Evolutionary conservation across 2,329 filamentous ascomycete genomes (phyloP).

Genomic region (Thelonectria blattea): DNA sequence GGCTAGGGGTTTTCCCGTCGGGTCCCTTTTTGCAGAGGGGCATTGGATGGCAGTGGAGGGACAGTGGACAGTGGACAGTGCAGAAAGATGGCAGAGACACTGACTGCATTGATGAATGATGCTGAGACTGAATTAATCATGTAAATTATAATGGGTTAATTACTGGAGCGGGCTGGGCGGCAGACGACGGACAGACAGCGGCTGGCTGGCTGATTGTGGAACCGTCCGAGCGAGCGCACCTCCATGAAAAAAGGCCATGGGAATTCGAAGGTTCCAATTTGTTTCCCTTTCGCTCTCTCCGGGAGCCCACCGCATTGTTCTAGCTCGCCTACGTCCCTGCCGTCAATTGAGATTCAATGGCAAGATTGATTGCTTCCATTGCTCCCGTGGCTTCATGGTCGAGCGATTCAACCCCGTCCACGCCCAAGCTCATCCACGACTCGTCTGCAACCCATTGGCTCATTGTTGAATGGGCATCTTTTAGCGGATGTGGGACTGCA

Average conservation of each 20-base stretch:
- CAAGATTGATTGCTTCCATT: neutral
- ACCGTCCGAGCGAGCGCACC: neutral
- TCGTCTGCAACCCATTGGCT: neutral
- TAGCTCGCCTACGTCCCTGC: constrained; percentile 15
- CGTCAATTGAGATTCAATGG: neutral
- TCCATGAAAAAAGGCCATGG: constrained; percentile 4
- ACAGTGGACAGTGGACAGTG: constrained; percentile 1
- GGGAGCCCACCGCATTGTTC: constrained; percentile 13
- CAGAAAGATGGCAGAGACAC: neutral
- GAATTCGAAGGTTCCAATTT: neutral
- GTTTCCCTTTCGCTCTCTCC: constrained; percentile 18
- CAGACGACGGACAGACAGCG: neutral
- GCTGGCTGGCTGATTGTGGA: constrained; percentile 6
- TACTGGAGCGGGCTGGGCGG: constrained; percentile 15
- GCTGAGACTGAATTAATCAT: neutral
- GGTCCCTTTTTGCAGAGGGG: neutral
- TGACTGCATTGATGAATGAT: constrained; percentile 2
- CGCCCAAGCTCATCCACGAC: neutral
- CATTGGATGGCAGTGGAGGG: no score
- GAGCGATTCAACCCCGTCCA: neutral
- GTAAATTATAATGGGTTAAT: neutral
- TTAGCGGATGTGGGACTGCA: constrained; percentile 15
- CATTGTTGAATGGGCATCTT: constrained; percentile 5
- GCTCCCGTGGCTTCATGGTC: neutral
- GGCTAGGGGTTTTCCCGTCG: constrained; percentile 5